Percentiles rank a stretch among this genome's conserved stretches.
Evolutionary conservation across 176 grass and related monocot species (phyloP).

Genomic region (Pharus latifolius): DNA sequence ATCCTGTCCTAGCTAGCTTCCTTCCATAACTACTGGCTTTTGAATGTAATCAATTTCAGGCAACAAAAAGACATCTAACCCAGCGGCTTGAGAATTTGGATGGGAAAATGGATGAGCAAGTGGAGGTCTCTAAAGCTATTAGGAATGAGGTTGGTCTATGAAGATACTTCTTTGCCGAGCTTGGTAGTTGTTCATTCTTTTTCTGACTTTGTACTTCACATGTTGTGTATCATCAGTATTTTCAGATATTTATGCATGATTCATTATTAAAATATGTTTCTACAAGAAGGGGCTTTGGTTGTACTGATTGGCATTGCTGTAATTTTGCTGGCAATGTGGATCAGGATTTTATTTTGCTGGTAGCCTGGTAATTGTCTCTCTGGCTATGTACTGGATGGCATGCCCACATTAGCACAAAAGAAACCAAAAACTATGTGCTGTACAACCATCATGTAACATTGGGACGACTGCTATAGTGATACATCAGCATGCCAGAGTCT

Average conservation of each 20-base stretch:
- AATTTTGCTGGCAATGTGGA: background rate
- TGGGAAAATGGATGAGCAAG: conserved; percentile 86
- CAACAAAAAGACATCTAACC: conserved; percentile 80
- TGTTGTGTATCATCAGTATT: background rate
- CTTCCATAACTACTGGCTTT: background rate
- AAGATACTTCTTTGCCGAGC: background rate
- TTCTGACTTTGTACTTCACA: background rate
- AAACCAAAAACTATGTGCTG: background rate
- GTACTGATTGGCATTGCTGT: background rate
- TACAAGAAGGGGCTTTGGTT: background rate
- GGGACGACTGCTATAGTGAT: background rate
- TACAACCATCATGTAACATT: background rate
- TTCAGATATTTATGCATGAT: background rate
- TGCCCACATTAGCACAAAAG: background rate
- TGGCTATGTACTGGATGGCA: background rate
- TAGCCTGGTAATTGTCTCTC: background rate
- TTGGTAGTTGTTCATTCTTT: background rate
- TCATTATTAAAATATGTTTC: background rate
- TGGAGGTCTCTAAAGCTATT: conserved; percentile 72
- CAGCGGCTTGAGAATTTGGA: conserved; percentile 86
- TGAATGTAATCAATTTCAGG: conserved; percentile 36
- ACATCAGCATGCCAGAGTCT: background rate
- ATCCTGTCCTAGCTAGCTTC: background rate
- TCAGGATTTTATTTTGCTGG: conserved; percentile 12
- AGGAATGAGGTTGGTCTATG: conserved; percentile 57